These are phyloP conservation scores for Tolypocladium guangdongense DNA, from an alignment of 2,329 filamentous ascomycete species.

Conservation along the genomic window DNA sequence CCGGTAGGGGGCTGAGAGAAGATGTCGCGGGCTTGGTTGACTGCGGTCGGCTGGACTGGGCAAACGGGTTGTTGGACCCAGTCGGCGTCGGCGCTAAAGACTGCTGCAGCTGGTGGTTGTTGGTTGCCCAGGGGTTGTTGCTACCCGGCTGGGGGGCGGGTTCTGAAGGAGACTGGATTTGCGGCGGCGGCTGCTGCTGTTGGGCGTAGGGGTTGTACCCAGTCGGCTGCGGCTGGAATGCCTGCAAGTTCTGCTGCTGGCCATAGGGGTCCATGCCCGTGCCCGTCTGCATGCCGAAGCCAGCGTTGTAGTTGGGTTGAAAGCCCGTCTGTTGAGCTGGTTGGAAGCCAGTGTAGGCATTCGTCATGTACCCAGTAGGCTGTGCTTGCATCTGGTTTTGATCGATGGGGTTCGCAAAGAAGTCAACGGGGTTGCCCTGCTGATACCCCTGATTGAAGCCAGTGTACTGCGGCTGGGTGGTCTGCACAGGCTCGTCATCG, in stretches of 20 bases:
- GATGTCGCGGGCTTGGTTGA: slow-evolving; percentile 47
- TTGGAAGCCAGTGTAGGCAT: slow-evolving; percentile 44
- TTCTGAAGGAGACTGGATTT: slow-evolving; percentile 34
- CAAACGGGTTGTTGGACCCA: slow-evolving; percentile 97
- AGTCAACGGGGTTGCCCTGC: slow-evolving; percentile 91
- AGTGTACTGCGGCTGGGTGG: slow-evolving; percentile 61
- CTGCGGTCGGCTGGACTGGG: slow-evolving; percentile 56
- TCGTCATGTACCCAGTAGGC: slow-evolving; percentile 59
- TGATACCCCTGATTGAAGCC: slow-evolving; percentile 96
- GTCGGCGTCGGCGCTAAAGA: slow-evolving; percentile 73
- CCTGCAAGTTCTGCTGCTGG: slow-evolving; percentile 31
- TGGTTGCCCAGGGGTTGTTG: slow-evolving; percentile 87
- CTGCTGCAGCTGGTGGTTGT: slow-evolving; percentile 42
- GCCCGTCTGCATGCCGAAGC: slow-evolving; percentile 55
- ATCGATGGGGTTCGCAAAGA: slow-evolving; percentile 91
- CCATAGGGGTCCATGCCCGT: slow-evolving; percentile 62
- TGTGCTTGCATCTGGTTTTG: slow-evolving; percentile 63
- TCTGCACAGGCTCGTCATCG: slow-evolving; percentile 59
- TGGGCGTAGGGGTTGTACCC: slow-evolving; percentile 45
- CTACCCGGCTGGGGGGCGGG: slow-evolving; percentile 62
- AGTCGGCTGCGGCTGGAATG: slow-evolving; percentile 40
- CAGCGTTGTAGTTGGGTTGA: slow-evolving; percentile 50
- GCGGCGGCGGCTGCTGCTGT: slow-evolving; percentile 24
- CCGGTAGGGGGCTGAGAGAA: slow-evolving; percentile 63
- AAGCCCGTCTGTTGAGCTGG: slow-evolving; percentile 38